Conservation (phyloP, 2,329 filamentous ascomycete genomes). For the Aphanocladium album region DNA sequence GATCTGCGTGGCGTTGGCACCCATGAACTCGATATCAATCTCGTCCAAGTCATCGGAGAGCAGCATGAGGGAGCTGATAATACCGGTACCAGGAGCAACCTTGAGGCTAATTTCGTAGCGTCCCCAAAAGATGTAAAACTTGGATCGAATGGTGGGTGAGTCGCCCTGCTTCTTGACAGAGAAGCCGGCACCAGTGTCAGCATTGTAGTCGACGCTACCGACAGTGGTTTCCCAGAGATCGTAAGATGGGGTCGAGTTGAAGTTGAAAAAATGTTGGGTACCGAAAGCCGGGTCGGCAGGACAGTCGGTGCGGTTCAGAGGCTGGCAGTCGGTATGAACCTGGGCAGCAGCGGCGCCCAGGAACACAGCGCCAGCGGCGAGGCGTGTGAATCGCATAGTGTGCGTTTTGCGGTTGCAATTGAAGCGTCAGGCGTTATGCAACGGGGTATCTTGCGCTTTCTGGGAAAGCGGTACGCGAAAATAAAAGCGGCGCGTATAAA, state of each 20-base stretch:
- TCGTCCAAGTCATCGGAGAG: conserved; percentile 82
- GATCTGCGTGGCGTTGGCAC: conserved; percentile 56
- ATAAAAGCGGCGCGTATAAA: neutral
- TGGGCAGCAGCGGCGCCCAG: conserved; percentile 57
- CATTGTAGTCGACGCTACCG: conserved; percentile 57
- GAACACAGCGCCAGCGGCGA: conserved; percentile 33
- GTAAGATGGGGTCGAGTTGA: conserved; percentile 56
- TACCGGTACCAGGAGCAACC: conserved; percentile 66
- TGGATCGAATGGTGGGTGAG: conserved; percentile 71
- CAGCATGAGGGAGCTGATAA: conserved; percentile 78
- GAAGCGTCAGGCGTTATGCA: neutral
- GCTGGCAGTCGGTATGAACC: conserved; percentile 73
- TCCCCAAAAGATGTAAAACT: conserved; percentile 84
- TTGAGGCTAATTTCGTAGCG: conserved; percentile 73
- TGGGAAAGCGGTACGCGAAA: neutral
- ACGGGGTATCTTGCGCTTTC: neutral
- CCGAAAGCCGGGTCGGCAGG: conserved; percentile 67
- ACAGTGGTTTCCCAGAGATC: conserved; percentile 65
- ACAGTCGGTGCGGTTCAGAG: conserved; percentile 62
- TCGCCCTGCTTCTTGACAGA: conserved; percentile 65
- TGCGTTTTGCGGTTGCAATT: neutral
- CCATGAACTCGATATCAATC: conserved; percentile 81
- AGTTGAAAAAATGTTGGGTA: conserved; percentile 56
- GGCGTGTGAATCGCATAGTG: conserved; percentile 23
- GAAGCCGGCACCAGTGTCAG: conserved; percentile 63